phyloP scores from a whole-genome alignment of 805 yeast genomes.

The Pachysolen tannophilus region DNA sequence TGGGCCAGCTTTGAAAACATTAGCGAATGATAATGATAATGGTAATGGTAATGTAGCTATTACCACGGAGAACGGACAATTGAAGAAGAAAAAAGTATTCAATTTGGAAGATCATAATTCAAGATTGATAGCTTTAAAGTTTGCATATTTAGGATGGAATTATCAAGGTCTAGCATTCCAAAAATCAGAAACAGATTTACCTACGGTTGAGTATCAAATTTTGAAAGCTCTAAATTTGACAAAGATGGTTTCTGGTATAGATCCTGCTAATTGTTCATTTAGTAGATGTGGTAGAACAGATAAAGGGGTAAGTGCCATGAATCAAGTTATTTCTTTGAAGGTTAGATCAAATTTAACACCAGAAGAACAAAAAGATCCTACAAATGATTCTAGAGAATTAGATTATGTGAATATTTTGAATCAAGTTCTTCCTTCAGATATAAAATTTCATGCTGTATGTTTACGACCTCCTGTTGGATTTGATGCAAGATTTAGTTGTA shows the following conservation, averaged over 20 bases:
- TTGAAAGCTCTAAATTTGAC: conserved; percentile 65
- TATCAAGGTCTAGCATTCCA: conserved; percentile 89
- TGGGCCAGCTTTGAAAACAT: background rate
- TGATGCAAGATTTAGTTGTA: conserved; percentile 90
- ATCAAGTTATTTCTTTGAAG: conserved; percentile 78
- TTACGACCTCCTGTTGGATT: conserved; percentile 76
- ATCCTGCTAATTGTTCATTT: conserved; percentile 59
- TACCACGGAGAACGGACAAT: conserved; percentile 11
- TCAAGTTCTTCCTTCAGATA: conserved; percentile 71
- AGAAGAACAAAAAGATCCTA: conserved; percentile 54
- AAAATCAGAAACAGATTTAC: conserved; percentile 64
- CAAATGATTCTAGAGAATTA: conserved; percentile 58
- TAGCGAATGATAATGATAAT: conserved; percentile 2
- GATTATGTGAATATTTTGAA: conserved; percentile 74
- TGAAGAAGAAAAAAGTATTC: conserved; percentile 35
- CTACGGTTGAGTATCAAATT: conserved; percentile 78
- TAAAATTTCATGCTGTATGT: conserved; percentile 74
- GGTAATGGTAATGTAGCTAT: conserved; percentile 1
- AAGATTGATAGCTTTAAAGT: conserved; percentile 69
- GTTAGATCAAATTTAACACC: conserved; percentile 60
- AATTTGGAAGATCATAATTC: conserved; percentile 58
- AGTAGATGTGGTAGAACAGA: conserved; percentile 95
- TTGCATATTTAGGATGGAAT: conserved; percentile 91
- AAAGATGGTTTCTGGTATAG: conserved; percentile 51
- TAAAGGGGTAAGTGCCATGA: conserved; percentile 94